These are phyloP conservation scores for Fusarium burgessii DNA, from an alignment of 2,329 filamentous ascomycete species.

Conservation along the genomic window DNA sequence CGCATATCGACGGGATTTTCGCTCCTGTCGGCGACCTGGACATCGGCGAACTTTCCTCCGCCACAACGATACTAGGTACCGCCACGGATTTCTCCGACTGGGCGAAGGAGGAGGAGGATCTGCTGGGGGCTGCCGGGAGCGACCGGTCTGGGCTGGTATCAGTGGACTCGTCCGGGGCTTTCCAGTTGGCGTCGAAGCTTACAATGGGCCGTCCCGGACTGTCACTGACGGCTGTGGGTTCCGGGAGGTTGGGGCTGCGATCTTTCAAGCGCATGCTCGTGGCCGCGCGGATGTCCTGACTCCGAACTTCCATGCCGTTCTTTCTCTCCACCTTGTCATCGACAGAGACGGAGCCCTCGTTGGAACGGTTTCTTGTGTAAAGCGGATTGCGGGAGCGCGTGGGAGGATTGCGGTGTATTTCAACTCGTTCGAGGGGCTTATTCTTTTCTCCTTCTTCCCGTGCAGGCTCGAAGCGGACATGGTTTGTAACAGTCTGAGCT, in stretches of 20 bases:
- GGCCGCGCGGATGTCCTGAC: constrained; percentile 88
- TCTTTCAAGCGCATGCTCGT: constrained; percentile 91
- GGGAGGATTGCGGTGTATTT: constrained; percentile 88
- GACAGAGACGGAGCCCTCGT: constrained; percentile 46
- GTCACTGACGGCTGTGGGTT: constrained; percentile 91
- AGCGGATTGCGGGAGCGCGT: constrained; percentile 83
- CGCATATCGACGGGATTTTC: constrained; percentile 53
- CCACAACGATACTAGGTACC: constrained; percentile 67
- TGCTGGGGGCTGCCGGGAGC: constrained; percentile 46
- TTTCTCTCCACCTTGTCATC: constrained; percentile 69
- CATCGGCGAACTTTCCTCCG: constrained; percentile 58
- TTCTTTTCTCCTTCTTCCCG: constrained; percentile 52
- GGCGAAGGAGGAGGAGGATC: constrained; percentile 43
- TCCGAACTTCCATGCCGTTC: constrained; percentile 84
- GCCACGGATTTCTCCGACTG: constrained; percentile 53
- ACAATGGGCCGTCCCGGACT: constrained; percentile 92
- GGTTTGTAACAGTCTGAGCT: constrained; percentile 50
- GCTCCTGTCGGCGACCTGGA: constrained; percentile 46
- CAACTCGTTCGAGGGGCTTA: constrained; percentile 65
- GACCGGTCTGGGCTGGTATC: constrained; percentile 69
- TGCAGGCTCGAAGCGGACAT: constrained; percentile 56
- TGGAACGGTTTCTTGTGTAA: constrained; percentile 76
- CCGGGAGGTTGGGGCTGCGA: constrained; percentile 87
- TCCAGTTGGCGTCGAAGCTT: constrained; percentile 92
- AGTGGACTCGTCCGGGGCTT: constrained; percentile 75